Conservation (phyloP, 1,139 yeast genomes). For the Yarrowia galli region DNA sequence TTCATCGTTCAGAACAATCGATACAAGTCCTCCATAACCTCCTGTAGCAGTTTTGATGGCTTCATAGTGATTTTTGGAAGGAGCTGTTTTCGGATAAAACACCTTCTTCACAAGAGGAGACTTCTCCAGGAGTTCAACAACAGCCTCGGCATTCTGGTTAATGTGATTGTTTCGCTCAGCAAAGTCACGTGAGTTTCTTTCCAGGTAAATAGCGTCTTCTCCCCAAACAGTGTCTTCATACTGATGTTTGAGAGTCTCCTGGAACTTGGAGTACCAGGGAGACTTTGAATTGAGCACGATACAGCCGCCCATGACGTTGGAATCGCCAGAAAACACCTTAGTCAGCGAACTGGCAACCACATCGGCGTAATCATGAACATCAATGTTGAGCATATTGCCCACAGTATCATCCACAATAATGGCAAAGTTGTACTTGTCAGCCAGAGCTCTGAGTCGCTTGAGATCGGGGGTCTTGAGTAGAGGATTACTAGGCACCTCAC, state of each 20-base stretch:
- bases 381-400: constrained; percentile 86
- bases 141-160: constrained; percentile 70
- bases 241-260: constrained; percentile 58
- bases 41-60: constrained; percentile 70
- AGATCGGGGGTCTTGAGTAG: constrained; percentile 83
- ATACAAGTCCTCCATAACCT: constrained; percentile 92
- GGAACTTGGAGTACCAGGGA: constrained; percentile 60
- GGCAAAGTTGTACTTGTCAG: constrained; percentile 73
- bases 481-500: constrained; percentile 96
- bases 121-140: constrained; percentile 53
- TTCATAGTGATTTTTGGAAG: constrained; percentile 71
- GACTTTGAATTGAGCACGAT: constrained; percentile 77
- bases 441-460: constrained; percentile 64
- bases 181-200: constrained; percentile 92
- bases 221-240: constrained; percentile 88
- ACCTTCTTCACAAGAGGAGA: constrained; percentile 61
- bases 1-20: constrained; percentile 73
- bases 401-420: constrained; percentile 93
- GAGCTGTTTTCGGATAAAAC: constrained; percentile 70
- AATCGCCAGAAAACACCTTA: constrained; percentile 91
- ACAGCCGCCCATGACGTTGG: constrained; percentile 95
- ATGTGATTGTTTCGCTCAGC: constrained; percentile 68
- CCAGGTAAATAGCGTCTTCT: constrained; percentile 91
- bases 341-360: constrained; percentile 87
- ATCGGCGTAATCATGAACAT: constrained; percentile 82